Conservation (phyloP, 2,329 filamentous ascomycete genomes). For the Teratosphaeria destructans region DNA sequence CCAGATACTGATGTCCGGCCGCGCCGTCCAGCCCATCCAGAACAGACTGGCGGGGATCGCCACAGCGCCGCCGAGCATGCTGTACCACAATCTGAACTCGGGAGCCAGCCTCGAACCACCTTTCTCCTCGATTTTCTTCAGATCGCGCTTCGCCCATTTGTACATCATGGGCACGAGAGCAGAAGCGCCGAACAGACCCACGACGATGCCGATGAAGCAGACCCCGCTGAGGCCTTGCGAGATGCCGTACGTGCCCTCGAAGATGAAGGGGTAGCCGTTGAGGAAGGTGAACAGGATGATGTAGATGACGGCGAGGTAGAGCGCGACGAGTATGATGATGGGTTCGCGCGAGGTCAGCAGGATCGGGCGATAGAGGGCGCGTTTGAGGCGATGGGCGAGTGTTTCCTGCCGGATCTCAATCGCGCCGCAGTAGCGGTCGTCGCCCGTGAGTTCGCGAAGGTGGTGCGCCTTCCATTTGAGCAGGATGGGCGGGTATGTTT, state of each 20-base stretch:
- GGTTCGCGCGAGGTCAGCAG: conserved; percentile 32
- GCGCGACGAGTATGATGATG: conserved; percentile 37
- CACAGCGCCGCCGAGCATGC: conserved; percentile 38
- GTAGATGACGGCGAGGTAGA: conserved; percentile 40
- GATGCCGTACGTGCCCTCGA: conserved; percentile 39
- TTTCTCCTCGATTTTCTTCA: conserved; percentile 30
- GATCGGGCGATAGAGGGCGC: conserved; percentile 33
- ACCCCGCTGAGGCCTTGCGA: conserved; percentile 36
- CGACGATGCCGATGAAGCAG: conserved; percentile 38
- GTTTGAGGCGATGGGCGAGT: conserved; percentile 26
- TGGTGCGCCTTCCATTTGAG: conserved; percentile 28
- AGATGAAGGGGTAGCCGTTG: conserved; percentile 43
- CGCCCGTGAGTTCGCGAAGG: conserved; percentile 22
- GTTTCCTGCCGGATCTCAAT: conserved; percentile 35
- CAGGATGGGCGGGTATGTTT: conserved; percentile 38
- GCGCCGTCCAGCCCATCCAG: conserved; percentile 49
- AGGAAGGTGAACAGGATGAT: conserved; percentile 37
- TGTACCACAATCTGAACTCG: conserved; percentile 45
- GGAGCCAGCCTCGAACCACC: conserved; percentile 35
- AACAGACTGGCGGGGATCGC: conserved; percentile 44
- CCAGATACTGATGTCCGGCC: conserved; percentile 38
- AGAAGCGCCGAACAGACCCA: conserved; percentile 29
- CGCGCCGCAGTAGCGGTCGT: conserved; percentile 38
- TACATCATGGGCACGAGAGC: conserved; percentile 37
- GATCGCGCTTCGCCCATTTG: conserved; percentile 33